phyloP scores from a whole-genome alignment of 2,329 filamentous ascomycete genomes.

The Setomelanomma holmii region DNA sequence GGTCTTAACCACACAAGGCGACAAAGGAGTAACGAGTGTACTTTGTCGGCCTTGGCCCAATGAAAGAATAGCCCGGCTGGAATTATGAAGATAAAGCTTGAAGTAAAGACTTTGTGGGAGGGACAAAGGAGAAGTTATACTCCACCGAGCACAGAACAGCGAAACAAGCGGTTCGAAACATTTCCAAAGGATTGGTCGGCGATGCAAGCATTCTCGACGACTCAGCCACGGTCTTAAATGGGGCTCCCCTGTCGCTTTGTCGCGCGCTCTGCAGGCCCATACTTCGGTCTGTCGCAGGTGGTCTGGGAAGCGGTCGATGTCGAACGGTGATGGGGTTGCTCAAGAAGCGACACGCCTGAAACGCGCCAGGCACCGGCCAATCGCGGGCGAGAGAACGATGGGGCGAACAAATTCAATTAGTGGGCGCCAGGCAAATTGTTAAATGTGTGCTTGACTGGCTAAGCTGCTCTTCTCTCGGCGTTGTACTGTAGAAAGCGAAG shows the following conservation, averaged over 20 bases:
- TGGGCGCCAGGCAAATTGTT: no score
- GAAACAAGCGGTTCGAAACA: constrained; percentile 37
- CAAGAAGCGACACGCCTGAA: no score
- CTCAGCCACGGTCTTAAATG: constrained; percentile 36
- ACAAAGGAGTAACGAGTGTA: constrained; percentile 49
- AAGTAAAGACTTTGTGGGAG: constrained; percentile 10
- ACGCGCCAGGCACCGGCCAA: no score
- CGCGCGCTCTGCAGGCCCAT: constrained; percentile 37
- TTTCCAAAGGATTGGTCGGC: constrained; percentile 20
- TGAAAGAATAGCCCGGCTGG: constrained; percentile 26
- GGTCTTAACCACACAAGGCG: constrained; percentile 36
- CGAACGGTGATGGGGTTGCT: no score
- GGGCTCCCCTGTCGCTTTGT: constrained; percentile 33
- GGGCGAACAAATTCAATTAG: no score
- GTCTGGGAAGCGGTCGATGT: no score
- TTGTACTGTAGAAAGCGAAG: no score
- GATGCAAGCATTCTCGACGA: constrained; percentile 18
- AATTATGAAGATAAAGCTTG: constrained; percentile 23
- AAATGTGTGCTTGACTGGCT: no score
- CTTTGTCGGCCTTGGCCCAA: constrained; percentile 36
- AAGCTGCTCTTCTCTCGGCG: no score
- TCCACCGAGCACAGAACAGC: constrained; percentile 18
- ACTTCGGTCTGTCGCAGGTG: constrained; percentile 23
- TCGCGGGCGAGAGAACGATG: no score
- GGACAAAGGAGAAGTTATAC: constrained; percentile 36